Evolutionary conservation across 2,329 filamentous ascomycete genomes (phyloP).

Genomic region (Pseudogymnoascus sp.): DNA sequence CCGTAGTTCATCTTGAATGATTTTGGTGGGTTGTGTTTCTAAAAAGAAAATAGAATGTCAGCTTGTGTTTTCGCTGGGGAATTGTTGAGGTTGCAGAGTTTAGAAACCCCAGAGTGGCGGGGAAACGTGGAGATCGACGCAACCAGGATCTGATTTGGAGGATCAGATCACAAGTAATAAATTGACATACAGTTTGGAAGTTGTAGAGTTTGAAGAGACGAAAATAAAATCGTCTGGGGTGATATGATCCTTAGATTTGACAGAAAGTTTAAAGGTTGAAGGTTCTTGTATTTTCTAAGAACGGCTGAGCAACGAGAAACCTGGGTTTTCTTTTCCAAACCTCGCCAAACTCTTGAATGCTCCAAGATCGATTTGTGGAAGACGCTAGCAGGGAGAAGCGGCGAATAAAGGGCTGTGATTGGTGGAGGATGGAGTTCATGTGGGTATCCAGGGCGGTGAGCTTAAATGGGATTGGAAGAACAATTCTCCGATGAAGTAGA

Average conservation of each 20-base stretch:
- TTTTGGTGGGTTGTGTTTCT: slow-evolving; percentile 8
- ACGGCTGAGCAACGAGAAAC: slow-evolving; percentile 7
- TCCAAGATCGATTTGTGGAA: slow-evolving; percentile 9
- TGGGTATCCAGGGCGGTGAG: slow-evolving; percentile 10
- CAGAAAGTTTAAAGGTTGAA: neutral
- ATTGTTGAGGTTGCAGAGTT: slow-evolving; percentile 4
- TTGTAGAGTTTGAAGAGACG: slow-evolving; percentile 2
- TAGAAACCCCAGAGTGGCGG: neutral
- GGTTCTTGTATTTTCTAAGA: slow-evolving; percentile 4
- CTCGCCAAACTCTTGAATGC: slow-evolving; percentile 12
- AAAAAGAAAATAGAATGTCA: neutral
- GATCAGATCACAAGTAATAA: neutral
- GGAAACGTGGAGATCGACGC: slow-evolving; percentile 3
- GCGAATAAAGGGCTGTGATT: neutral
- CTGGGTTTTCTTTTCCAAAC: slow-evolving; percentile 9
- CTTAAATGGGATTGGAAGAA: neutral
- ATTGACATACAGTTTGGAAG: neutral
- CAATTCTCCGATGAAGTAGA: neutral
- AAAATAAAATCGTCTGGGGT: slow-evolving; percentile 3
- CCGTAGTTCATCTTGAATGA: slow-evolving; percentile 28
- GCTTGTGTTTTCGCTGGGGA: neutral
- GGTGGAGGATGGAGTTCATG: neutral
- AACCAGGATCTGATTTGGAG: neutral
- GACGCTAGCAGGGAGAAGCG: slow-evolving; percentile 7
- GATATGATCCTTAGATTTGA: neutral